Evolutionary conservation across 495 filamentous ascomycete species (phyloP), one percentile per base, ranked within the genome.

Genomic region (Hyaloscypha bicolor): DNA sequence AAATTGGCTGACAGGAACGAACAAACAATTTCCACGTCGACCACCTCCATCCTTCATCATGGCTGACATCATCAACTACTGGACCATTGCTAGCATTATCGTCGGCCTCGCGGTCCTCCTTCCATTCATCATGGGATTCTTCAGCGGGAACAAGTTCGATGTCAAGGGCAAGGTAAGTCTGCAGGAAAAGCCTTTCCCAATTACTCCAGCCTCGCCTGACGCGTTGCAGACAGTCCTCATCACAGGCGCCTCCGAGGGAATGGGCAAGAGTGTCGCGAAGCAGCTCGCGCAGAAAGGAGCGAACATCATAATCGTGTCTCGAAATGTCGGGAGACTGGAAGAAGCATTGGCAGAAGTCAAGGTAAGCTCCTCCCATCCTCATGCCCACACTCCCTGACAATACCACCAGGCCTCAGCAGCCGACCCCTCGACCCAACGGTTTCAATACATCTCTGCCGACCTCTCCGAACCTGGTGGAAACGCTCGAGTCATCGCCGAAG

Each of bases 171-270:
- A 74, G 72, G 72, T 71, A 69, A 6, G 60, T 60, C 14, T 58
- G 4, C 42, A 22, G n/a, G n/a, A n/a, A n/a, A n/a, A n/a, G 2
- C 8, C 19, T 12, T n/a, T 45, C 51, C 32, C 51, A 33, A 22
- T 29, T 2, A 59, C 21, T 25, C 6, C 22, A 60, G 45, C 35
- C 39, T 59, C n/a, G 33, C 39, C 45, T 63, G 31, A 65, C 55
- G n/a, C 65, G 56, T 21, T 58, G 9, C 64, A 94, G 92, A 95
- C 91, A 6, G 85, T 95, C 65, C 78, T 98, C 29, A 81, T 99
- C 62, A 99, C 95, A 14, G 95, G 95, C 48, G 94, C 88, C 62
- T 98, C 96, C 1, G 91, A 97, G 74, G 95, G 95, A 59, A 92
- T 97, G 91, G 95, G 95, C 68, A 86, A 83, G 72, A 86, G 83